Conservation (phyloP, 257 asterid genomes). For the Fraxinus quadrangulata region DNA sequence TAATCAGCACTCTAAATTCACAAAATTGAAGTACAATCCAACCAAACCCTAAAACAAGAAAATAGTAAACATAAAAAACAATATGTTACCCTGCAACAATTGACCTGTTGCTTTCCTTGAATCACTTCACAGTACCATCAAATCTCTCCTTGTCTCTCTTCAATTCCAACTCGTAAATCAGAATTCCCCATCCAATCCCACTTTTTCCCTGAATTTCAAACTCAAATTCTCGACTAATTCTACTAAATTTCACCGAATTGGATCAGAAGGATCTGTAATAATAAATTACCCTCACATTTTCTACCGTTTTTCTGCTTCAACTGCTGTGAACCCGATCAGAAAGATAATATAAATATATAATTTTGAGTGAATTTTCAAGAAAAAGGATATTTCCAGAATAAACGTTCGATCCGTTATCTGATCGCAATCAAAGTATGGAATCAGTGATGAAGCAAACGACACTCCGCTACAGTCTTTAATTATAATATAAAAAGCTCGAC, state of each 20-base stretch:
- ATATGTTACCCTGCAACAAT: slow-evolving; percentile 21
- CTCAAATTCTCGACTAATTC: slow-evolving; percentile 17
- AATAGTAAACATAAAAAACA: neutral
- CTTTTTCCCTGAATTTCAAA: neutral
- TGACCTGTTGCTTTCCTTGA: slow-evolving; percentile 31
- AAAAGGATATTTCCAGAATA: slow-evolving; percentile 27
- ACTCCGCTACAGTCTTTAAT: neutral
- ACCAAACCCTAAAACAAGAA: neutral
- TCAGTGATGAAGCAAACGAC: slow-evolving; percentile 37
- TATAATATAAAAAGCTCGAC: neutral
- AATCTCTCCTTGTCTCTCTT: slow-evolving; percentile 12
- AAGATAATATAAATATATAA: slow-evolving; percentile 28
- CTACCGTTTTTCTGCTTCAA: slow-evolving; percentile 22
- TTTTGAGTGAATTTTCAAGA: slow-evolving; percentile 1
- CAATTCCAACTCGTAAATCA: neutral
- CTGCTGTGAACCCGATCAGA: slow-evolving; percentile 14
- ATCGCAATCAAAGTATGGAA: slow-evolving; percentile 35
- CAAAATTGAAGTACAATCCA: slow-evolving; percentile 16
- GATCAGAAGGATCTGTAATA: slow-evolving; percentile 35
- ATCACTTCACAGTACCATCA: slow-evolving; percentile 30
- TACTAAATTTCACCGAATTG: slow-evolving; percentile 27
- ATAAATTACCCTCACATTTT: slow-evolving; percentile 34
- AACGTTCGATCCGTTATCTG: slow-evolving; percentile 35
- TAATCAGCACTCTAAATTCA: slow-evolving; percentile 17
- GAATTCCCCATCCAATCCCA: slow-evolving; percentile 25